Evolutionary conservation across 2,329 filamentous ascomycete genomes (phyloP), one percentile per base, ranked within the genome.

Genomic region (Trichoderma semiorbis): DNA sequence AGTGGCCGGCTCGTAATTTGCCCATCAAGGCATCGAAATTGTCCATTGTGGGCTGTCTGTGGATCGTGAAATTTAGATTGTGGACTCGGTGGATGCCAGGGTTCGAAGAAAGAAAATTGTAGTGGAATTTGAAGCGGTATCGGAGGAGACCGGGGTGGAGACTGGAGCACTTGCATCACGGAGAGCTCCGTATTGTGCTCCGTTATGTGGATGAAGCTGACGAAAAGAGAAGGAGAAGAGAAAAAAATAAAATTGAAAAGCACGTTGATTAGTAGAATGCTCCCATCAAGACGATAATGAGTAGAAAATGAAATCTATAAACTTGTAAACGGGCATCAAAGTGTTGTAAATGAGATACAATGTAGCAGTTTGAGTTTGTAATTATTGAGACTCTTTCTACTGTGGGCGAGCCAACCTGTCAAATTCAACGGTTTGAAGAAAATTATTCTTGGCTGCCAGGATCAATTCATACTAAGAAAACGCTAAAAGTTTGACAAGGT

Each of bases 81-180:
- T 67, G 64, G 64, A 57, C 36, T 53, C 43, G 47, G 65, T 68
- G 65, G 65, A 47, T 47, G 3, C 30, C 24, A 67, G 50, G 50
- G 53, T 21, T 67, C 12, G 10, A 53, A 34, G 28, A 14, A 58
- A 58, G 24, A 24, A 47, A 58, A 69, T 62, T 36, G 28, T n/a
- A 61, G 18, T 16, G 43, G 26, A 32, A 36, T 32, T 61, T 34
- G 66, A n/a, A 69, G 66, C 66, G 66, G 39, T 62, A 69, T 69
- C 66, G 66, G 66, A 61, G 66, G n/a, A 8, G 55, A 47, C 50
- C 65, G 50, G 18, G 24, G 65, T 68, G 65, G 65, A 32, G 65
- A 58, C 28, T 43, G 63, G 63, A 65, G 43, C 63, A 34, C 10
- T 26, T 26, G 63, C 26, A 65, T 65, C 63, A 26, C 65, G 53